Evolutionary conservation across 2,329 filamentous ascomycete species (phyloP).

Genomic region (Aspergillus intermedius): DNA sequence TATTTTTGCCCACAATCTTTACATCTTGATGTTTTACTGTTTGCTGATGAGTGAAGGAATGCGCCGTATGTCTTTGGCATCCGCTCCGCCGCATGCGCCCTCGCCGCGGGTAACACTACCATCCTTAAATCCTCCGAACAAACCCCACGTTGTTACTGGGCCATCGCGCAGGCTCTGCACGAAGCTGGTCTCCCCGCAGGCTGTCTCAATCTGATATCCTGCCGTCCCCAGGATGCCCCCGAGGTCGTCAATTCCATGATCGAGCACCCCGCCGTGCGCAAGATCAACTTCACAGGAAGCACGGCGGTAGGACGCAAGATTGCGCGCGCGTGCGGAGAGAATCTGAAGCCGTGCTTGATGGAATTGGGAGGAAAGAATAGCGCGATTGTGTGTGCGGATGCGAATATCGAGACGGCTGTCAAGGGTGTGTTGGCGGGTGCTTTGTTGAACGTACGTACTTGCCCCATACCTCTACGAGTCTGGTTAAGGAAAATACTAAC

Average conservation of each 20-base stretch:
- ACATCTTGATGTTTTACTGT: too few relatives aligned
- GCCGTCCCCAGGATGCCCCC: conserved; percentile 54
- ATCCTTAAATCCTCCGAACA: conserved; percentile 65
- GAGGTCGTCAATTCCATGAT: conserved; percentile 63
- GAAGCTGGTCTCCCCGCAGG: conserved; percentile 69
- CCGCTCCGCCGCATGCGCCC: conserved; percentile 52
- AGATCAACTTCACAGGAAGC: conserved; percentile 70
- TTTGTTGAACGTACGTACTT: conserved; percentile 24
- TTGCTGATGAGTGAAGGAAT: conserved; percentile 35
- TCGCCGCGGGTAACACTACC: conserved; percentile 65
- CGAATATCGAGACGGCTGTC: conserved; percentile 60
- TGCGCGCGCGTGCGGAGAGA: conserved; percentile 57
- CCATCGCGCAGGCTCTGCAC: conserved; percentile 55
- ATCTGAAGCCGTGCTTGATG: conserved; percentile 70
- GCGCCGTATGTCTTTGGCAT: conserved; percentile 47
- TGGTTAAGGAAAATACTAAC: conserved; percentile 27
- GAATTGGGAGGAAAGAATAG: conserved; percentile 78
- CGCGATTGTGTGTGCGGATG: conserved; percentile 71
- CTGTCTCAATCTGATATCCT: conserved; percentile 66
- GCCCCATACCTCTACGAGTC: neutral
- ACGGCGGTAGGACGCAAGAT: conserved; percentile 65
- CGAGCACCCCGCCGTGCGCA: conserved; percentile 58
- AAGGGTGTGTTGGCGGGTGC: conserved; percentile 27
- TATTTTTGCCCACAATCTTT: conserved; percentile 28
- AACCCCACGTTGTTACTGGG: conserved; percentile 56